Base-by-base conservation (phyloP, 1,284 basidiomycete genomes). In the Ganoderma sp. region DNA sequence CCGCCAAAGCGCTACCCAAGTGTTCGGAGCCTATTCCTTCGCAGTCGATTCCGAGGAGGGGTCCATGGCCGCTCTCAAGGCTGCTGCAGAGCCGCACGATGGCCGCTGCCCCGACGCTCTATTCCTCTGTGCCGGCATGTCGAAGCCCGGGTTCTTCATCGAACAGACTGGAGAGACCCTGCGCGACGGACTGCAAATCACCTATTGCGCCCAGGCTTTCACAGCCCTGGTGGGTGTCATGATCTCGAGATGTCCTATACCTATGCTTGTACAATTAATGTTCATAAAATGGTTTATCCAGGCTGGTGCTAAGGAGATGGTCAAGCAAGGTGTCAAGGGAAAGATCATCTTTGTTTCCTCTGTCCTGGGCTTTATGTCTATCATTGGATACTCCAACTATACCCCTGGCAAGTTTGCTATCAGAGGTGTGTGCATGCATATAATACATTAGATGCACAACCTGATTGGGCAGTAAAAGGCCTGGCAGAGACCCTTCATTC, bases 401-500 rank as follows among this genome's bases (percentile, higher is more conserved):
- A 84, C 93, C 1, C 95, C 97, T 0, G 93, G 90, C 61, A 42
- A 43, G 10, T 91, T 93, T 74, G 97, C 97, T 12, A 80, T 98
- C 17, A 84, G 96, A 81, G 96, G 95, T 94, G 74, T 61, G 77
- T 14, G 77, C 77, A 2, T 37, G 19, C 22, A n/a, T 19, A 37
- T 5, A 37, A 28, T 70, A 14, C 17, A 17, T 17, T 3, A 68
- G 12, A 14, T 17, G 5, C 41, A 17, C 69, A 57, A 77, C 19
- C 63, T 48, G 34, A 25, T 17, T 41, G 64, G 9, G 28, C 15
- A 19, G 52, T 52, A 8, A 15, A 19, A 95, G 95, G 93, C 41
- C 87, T 98, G 1, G 94, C 95, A 14, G 97, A 99, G 74, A 86
- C 90, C 0, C 84, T 99, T n/a, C 90, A 93, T 19, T 91, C 89